A percentile compares a stretch with the other conserved stretches of the same genome.
These are phyloP conservation scores for Tulasnella sp. DNA, from an alignment of 768 basidiomycete species.

Conservation along the genomic window DNA sequence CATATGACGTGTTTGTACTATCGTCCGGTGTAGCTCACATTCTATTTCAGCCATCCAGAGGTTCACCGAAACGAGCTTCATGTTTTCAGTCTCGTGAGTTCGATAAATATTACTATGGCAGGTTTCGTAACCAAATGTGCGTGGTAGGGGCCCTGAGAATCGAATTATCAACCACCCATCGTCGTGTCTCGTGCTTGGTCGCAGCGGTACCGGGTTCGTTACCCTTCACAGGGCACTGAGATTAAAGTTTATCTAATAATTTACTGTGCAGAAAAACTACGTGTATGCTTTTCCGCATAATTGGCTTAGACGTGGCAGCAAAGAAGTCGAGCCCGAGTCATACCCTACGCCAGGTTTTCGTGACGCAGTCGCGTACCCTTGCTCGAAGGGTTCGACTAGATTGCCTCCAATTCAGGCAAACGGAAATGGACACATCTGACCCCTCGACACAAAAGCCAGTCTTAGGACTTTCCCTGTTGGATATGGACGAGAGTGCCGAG, in stretches of 20 bases:
- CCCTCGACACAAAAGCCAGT: not conserved
- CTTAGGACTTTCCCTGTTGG: not conserved
- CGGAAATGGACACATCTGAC: not conserved
- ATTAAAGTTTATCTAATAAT: not conserved
- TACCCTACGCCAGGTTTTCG: constrained; percentile 60
- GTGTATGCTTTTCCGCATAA: constrained; percentile 63
- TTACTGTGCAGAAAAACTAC: constrained; percentile 59
- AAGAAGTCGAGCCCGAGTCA: constrained; percentile 30
- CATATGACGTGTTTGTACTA: not conserved
- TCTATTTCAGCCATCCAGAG: constrained; percentile 40
- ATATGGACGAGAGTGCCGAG: not conserved
- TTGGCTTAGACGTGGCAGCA: constrained; percentile 41
- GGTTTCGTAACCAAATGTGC: not conserved
- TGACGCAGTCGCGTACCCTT: constrained; percentile 52
- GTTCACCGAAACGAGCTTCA: constrained; percentile 38
- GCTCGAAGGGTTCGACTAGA: not conserved
- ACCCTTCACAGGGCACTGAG: not conserved
- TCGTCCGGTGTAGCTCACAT: not conserved
- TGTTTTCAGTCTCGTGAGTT: constrained; percentile 32
- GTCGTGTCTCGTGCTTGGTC: constrained; percentile 59
- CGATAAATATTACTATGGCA: not conserved
- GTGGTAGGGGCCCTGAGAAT: constrained; percentile 40
- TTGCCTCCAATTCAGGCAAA: not conserved
- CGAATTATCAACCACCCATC: constrained; percentile 50
- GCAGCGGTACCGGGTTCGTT: constrained; percentile 67